phyloP scores from a whole-genome alignment of 306 rosid species.

The Lagenaria siceraria region DNA sequence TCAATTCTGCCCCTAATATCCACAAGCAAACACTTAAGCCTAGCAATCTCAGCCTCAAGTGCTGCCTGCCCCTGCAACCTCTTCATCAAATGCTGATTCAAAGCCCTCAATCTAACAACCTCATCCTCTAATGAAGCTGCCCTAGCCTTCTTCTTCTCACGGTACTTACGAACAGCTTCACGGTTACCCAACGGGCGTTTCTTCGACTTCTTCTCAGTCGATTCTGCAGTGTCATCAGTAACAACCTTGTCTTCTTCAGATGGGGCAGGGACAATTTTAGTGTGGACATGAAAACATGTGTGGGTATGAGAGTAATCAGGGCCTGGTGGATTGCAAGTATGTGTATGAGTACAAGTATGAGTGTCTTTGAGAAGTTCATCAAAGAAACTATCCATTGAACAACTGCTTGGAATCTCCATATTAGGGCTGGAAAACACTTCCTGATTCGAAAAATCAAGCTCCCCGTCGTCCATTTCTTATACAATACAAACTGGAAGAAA shows the following conservation, averaged over 20 bases:
- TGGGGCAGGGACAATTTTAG: constrained; percentile 35
- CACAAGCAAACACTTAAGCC: constrained; percentile 88
- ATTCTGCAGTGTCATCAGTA: constrained; percentile 56
- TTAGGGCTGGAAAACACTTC: constrained; percentile 40
- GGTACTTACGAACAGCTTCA: constrained; percentile 87
- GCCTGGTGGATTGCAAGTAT: constrained; percentile 95
- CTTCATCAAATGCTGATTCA: constrained; percentile 77
- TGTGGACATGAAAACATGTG: constrained; percentile 86
- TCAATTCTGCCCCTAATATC: constrained; percentile 95
- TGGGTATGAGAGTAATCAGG: constrained; percentile 82
- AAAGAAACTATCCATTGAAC: constrained; percentile 78
- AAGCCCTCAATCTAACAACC: constrained; percentile 58
- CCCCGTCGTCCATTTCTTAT: constrained; percentile 65
- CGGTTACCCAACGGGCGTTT: constrained; percentile 66
- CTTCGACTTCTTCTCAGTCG: constrained; percentile 52
- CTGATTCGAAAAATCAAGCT: constrained; percentile 11
- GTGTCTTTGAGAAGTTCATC: constrained; percentile 66
- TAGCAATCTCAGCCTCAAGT: constrained; percentile 71
- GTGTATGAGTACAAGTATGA: constrained; percentile 85
- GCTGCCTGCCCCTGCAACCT: constrained; percentile 80
- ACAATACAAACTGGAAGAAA: not conserved
- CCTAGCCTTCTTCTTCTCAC: constrained; percentile 91
- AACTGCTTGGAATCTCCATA: constrained; percentile 56
- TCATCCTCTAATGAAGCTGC: constrained; percentile 81
- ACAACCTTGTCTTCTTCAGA: constrained; percentile 47